Base-by-base conservation (phyloP, 2,329 filamentous ascomycete genomes). In the Ciborinia camelliae region DNA sequence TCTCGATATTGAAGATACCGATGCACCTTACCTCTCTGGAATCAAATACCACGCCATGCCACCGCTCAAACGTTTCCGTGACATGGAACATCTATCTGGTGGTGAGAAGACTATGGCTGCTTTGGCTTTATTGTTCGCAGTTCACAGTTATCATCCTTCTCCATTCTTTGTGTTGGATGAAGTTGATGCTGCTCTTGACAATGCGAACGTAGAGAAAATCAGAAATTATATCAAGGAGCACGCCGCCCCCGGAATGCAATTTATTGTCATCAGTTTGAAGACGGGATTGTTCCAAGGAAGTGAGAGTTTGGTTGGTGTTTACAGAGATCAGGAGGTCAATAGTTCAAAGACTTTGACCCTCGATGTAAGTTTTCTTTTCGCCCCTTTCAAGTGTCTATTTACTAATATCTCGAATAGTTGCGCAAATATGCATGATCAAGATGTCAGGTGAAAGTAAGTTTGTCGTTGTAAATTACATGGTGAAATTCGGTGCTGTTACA, bases 1-100 rank as follows among this genome's bases (percentile, higher is more conserved):
- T 75, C 87, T 99, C 55, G 93, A 97, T 74, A 93, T 96, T 65
- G 86, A 89, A 76, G 94, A 99, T 76, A 91, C 89, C n/a, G 92
- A 97, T 69, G 94, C 96, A 73, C 95, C 95, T 0, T 99, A 98
- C 76, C 85, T 97, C 4, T 92, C 91, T 48, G 95, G 95, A 39
- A 92, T 99, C 78, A 97, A 97, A 75, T 99, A 99, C 78, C 93
- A 98, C 76, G 96, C 95, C 68, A 99, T 98, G 93, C 95, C 95
- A 26, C 95, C 95, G 1, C 86, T 97, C 68, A 99, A 99, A 80
- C 92, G 95, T 53, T 99, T 99, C 85, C 86, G 95, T 72, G 96
- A 99, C 77, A 99, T 99, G 95, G 95, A 99, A 77, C 95, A 97
- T 76, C 81, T 99, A 12, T 97, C 92, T 1, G 95, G 95, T 73